Evolutionary conservation across 1,139 yeast genomes (phyloP), one percentile per base, ranked within the genome.

Genomic region (Geotrichum histeridarum): DNA sequence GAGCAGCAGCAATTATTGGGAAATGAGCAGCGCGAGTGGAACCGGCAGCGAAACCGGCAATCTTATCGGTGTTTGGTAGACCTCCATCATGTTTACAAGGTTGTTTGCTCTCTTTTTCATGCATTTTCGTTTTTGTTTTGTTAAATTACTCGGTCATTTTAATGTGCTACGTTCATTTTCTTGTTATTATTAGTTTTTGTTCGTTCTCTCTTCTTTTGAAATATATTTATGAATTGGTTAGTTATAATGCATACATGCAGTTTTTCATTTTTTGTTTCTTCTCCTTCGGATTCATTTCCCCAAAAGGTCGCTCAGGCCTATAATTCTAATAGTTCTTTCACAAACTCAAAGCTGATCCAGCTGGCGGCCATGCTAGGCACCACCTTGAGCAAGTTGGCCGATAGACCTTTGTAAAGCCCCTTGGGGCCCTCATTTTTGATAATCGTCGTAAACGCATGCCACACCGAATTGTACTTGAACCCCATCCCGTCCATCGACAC

Each of bases 311-410:
- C 8, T n/a, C 15, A 2, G 17, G 17, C 8, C 17, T 39, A 39
- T 17, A 39, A 17, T 15, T 49, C 57, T 52, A 72, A 46, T 35
- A 63, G 59, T 35, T 70, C 83, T 64, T 78, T 78, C 27, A 86
- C 74, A 44, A 80, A 70, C 67, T 91, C 98, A 70, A 86, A 91
- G 58, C 87, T 82, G 57, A 87, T 74, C 96, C 96, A 93, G 59
- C 91, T 86, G 18, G 91, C 90, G 2, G 98, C 98, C 93, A 91
- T 91, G 8, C 94, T 84, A 0, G 97, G 97, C 41, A 89, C 87
- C 2, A 91, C 93, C 68, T 91, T 91, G 73, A 89, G 84, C 66
- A 91, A 75, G 66, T 91, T 91, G 1, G 97, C 96, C 2, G 86
- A 78, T 64, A 91, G 77, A 0, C 98, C 98, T 67, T 85, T 87